A percentile compares a stretch with the other conserved stretches of the same genome.
Conservation (phyloP, 108 stramenopile genomes). For the Asterionellopsis glacialis region DNA sequence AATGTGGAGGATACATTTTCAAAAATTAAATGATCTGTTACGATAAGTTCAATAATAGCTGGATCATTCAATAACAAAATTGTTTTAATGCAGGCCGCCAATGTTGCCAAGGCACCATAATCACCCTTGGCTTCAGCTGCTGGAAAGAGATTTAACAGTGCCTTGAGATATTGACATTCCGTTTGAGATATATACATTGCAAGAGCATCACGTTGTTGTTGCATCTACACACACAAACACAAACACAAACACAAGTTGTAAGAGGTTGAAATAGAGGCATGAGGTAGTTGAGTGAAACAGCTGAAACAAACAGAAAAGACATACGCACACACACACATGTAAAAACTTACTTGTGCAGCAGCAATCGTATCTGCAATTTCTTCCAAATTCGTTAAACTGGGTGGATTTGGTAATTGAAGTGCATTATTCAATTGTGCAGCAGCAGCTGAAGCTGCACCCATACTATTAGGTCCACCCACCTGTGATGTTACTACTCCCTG, state of each 20-base stretch:
- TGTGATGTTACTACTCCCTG: no score
- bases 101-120: conserved; percentile 46
- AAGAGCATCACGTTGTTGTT: conserved; percentile 69
- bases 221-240: no score
- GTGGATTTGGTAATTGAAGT: conserved; percentile 70
- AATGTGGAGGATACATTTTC: conserved; percentile 64
- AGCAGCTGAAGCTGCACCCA: not conserved
- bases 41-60: conserved; percentile 76
- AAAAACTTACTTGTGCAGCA: conserved; percentile 17
- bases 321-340: not conserved
- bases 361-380: conserved; percentile 67
- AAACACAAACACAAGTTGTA: no score
- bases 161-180: conserved; percentile 73
- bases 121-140: conserved; percentile 46
- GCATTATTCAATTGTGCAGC: not conserved
- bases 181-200: conserved; percentile 61
- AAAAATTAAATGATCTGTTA: conserved; percentile 58
- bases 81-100: conserved; percentile 74
- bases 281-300: no score
- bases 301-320: not conserved
- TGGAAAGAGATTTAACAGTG: conserved; percentile 58
- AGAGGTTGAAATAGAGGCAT: no score
- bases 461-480: no score
- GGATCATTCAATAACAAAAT: conserved; percentile 85
- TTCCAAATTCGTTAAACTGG: conserved; percentile 57